Conservation (phyloP, 163 green algal genomes). For the Trebouxia gelatinosa region DNA sequence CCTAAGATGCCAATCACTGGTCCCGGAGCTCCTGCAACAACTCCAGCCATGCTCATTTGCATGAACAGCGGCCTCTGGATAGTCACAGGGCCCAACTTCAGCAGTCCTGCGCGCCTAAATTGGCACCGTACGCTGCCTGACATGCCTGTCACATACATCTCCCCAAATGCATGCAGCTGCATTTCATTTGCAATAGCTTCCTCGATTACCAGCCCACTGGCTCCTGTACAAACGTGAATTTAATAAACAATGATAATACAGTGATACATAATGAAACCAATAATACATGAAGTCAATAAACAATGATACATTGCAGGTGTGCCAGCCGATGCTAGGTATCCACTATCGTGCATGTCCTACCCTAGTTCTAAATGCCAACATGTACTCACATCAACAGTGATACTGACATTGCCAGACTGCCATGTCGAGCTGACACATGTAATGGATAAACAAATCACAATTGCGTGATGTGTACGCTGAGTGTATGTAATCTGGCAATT, state of each 20-base stretch:
- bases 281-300: background rate
- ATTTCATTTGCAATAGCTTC: conserved; percentile 23
- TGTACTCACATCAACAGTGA: no score
- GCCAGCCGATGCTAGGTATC: background rate
- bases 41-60: conserved; percentile 66
- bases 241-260: background rate
- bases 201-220: conserved; percentile 36
- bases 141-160: conserved; percentile 28
- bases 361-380: no score
- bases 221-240: background rate
- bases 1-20: conserved; percentile 77
- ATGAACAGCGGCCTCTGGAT: conserved; percentile 70
- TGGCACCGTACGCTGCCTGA: conserved; percentile 54
- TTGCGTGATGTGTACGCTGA: no score
- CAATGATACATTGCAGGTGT: background rate
- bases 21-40: conserved; percentile 61
- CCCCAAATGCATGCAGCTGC: conserved; percentile 18
- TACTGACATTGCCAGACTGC: no score
- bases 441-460: no score
- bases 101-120: conserved; percentile 49
- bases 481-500: no score
- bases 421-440: no score
- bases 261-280: background rate
- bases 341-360: background rate
- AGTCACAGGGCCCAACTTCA: conserved; percentile 62